A percentile compares a stretch with the other conserved stretches of the same genome.
Conservation (phyloP, 352 stramenopile genomes). For the Thalassiosira mediterranea region DNA sequence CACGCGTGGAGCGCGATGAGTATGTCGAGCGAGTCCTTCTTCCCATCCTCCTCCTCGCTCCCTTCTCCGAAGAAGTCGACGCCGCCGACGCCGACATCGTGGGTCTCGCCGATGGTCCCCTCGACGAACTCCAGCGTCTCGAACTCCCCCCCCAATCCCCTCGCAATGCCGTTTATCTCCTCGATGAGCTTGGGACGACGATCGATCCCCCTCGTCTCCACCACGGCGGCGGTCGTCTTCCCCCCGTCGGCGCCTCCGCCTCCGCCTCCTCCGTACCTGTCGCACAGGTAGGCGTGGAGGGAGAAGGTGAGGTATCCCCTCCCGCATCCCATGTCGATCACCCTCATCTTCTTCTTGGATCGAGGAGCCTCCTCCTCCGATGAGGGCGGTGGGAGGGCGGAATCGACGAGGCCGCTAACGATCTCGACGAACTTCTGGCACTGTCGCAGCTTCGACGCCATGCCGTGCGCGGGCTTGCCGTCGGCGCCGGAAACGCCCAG, state of each 20-base stretch:
- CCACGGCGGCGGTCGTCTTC: conserved; percentile 1
- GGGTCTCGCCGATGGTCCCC: conserved; percentile 64
- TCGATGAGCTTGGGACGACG: conserved; percentile 74
- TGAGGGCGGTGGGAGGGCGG: too few relatives aligned
- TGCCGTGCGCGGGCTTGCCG: conserved; percentile 66
- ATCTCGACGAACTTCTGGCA: conserved; percentile 86
- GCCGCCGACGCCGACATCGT: too few relatives aligned
- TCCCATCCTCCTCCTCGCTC: conserved; percentile 38
- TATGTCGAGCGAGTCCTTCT: conserved; percentile 55
- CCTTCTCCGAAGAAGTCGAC: too few relatives aligned
- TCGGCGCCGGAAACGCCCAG: conserved; percentile 66
- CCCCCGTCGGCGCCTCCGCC: conserved; percentile 1
- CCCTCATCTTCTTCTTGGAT: conserved; percentile 47
- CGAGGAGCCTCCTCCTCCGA: too few relatives aligned
- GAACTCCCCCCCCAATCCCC: conserved; percentile 63
- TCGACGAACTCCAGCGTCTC: conserved; percentile 74
- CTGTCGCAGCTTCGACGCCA: conserved; percentile 79
- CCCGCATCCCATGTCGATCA: conserved; percentile 84
- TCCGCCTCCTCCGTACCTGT: conserved; percentile 42
- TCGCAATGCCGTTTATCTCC: conserved; percentile 76
- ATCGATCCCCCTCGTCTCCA: conserved; percentile 76
- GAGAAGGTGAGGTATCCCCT: conserved; percentile 85
- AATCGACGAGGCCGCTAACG: conserved; percentile 55
- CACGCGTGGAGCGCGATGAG: conserved; percentile 86
- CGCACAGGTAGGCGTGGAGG: conserved; percentile 73